A percentile compares a stretch with the other conserved stretches of the same genome.
phyloP scores from a whole-genome alignment of 805 yeast species.

The Ogataea sp. region DNA sequence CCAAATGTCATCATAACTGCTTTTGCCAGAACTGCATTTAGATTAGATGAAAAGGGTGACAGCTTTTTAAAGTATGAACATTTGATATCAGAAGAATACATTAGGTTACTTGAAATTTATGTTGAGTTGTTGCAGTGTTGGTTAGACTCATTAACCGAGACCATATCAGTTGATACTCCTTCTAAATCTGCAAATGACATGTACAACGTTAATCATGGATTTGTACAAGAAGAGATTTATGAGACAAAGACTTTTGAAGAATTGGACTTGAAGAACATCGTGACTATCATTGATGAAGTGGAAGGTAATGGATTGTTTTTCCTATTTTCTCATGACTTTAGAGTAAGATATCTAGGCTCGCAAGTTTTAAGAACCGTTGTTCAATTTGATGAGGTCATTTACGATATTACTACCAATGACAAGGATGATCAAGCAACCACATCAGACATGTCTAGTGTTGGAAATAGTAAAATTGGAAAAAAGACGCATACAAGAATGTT shows the following conservation, averaged over 20 bases:
- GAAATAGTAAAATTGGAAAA: constrained; percentile 32
- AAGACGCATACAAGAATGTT: constrained; percentile 52
- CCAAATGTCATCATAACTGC: constrained; percentile 64
- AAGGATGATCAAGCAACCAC: constrained; percentile 8
- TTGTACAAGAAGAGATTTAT: constrained; percentile 31
- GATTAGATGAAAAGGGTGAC: constrained; percentile 61
- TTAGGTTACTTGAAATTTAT: constrained; percentile 55
- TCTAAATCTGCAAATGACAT: constrained; percentile 24
- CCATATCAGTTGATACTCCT: constrained; percentile 11
- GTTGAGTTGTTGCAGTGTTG: constrained; percentile 77
- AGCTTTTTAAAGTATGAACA: constrained; percentile 47
- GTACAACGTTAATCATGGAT: constrained; percentile 26
- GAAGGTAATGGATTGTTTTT: constrained; percentile 95
- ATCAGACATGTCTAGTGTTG: constrained; percentile 4
- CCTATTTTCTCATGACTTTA: constrained; percentile 78
- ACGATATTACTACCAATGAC: constrained; percentile 29
- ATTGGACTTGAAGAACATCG: constrained; percentile 67
- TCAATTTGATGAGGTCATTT: constrained; percentile 80
- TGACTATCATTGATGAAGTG: constrained; percentile 85
- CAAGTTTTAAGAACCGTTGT: constrained; percentile 69
- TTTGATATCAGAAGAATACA: constrained; percentile 54
- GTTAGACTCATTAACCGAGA: constrained; percentile 54
- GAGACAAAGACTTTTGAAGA: constrained; percentile 47
- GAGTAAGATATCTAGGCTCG: constrained; percentile 67
- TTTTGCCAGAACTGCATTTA: constrained; percentile 75